Evolutionary conservation across 2,329 filamentous ascomycete species (phyloP), one percentile per base, ranked within the genome.

Genomic region (Penicillium hordei): DNA sequence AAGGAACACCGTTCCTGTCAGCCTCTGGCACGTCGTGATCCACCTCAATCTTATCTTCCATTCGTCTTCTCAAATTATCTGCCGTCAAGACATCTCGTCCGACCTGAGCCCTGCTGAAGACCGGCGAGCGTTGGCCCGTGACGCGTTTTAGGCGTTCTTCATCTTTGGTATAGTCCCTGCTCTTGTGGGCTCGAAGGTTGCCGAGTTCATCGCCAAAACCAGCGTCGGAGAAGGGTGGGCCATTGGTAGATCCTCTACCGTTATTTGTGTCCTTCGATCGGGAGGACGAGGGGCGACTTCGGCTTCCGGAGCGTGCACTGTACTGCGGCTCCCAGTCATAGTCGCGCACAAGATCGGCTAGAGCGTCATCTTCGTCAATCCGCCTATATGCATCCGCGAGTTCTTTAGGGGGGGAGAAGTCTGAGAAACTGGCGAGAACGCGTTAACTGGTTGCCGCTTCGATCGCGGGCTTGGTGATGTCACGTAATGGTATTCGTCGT

Each of bases 21-120:
- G 69, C 60, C 25, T 67, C 63, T 1, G 59, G 57, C 3, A 52
- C 39, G 25, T 19, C 7, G 9, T 63, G 56, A n/a, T 68, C 59
- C 9, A 33, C 45, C 4, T 57, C 57, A 12, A 44, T 27, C 13
- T 65, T 65, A 29, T 70, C 64, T 50, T 71, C 66, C 13, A 75
- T 69, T 13, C 72, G 71, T 46, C 75, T 68, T 53, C 72, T 73
- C 43, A 78, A 60, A 52, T 74, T 72, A 17, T 76, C 74, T 33
- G 73, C 70, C 0, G 74, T 74, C 45, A 75, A 60, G 6, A 65
- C 61, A 19, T 64, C 59, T 50, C 61, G 68, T 5, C 71, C 72
- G n/a, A 67, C 66, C 38, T 68, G 72, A 29, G 72, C 74, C 60
- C 70, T 76, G 50, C 76, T 73, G 58, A 79, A 72, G 23, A 78